Conservation (phyloP, 164 flowering plant species). For the Magnolia sinica region DNA sequence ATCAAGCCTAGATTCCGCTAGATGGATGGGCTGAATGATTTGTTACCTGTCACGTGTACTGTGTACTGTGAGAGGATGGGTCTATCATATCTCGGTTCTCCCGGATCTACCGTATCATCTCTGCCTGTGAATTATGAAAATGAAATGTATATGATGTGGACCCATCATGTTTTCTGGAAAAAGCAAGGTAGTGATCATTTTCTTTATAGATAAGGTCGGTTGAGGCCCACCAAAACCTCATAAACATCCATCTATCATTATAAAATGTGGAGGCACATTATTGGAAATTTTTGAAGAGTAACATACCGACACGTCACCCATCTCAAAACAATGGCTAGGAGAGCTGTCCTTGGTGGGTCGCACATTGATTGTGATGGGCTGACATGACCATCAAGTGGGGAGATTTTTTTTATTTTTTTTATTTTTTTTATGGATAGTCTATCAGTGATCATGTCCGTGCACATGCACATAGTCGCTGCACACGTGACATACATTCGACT, state of each 20-base stretch:
- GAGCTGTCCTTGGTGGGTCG: not conserved
- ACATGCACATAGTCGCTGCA: no score
- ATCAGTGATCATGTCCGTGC: not conserved
- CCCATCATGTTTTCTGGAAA: not conserved
- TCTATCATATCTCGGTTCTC: no score
- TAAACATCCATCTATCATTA: not conserved
- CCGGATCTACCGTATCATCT: not conserved
- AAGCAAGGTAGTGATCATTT: conserved; percentile 4
- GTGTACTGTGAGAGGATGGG: no score
- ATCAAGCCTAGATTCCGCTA: no score
- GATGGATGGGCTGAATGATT: no score
- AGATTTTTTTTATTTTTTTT: not conserved
- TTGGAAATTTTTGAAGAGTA: not conserved
- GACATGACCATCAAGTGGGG: not conserved
- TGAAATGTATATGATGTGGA: not conserved
- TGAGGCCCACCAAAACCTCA: not conserved
- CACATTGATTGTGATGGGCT: not conserved
- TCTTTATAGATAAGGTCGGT: not conserved
- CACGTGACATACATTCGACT: no score
- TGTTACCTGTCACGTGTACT: no score
- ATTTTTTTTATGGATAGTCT: not conserved
- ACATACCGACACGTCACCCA: not conserved
- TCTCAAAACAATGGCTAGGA: not conserved
- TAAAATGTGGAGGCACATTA: no score
- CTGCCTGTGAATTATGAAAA: not conserved